Conservation (phyloP, 2,329 filamentous ascomycete species). For the Shiraia bambusicola region DNA sequence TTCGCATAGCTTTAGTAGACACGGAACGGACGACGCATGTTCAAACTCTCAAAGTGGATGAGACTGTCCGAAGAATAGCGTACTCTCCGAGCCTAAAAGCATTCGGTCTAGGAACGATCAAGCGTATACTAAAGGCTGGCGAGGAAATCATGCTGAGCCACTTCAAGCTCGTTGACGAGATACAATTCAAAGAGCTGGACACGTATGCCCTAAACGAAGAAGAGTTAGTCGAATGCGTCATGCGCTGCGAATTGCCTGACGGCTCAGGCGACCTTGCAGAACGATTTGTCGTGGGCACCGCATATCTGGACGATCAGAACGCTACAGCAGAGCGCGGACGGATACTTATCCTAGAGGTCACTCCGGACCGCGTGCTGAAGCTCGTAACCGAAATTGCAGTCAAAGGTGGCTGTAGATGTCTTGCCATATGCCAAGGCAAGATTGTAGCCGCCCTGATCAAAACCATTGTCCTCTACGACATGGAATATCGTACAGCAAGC, state of each 20-base stretch:
- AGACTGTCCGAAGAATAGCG: conserved; percentile 83
- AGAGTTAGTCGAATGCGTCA: conserved; percentile 83
- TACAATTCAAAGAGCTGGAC: conserved; percentile 78
- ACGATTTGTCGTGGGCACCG: conserved; percentile 88
- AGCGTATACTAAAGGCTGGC: conserved; percentile 67
- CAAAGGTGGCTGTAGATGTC: conserved; percentile 76
- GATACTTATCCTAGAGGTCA: conserved; percentile 82
- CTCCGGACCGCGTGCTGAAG: conserved; percentile 71
- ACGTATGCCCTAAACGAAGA: conserved; percentile 64
- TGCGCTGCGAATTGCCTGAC: conserved; percentile 71
- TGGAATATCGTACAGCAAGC: conserved; percentile 58
- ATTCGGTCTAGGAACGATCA: conserved; percentile 85
- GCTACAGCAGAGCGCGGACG: conserved; percentile 63
- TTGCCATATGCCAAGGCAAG: conserved; percentile 70
- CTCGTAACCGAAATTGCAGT: conserved; percentile 68
- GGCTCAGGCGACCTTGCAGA: conserved; percentile 62
- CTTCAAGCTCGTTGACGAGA: conserved; percentile 89
- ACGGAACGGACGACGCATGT: conserved; percentile 86
- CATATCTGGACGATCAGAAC: conserved; percentile 66
- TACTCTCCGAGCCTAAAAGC: conserved; percentile 78
- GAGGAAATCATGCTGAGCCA: conserved; percentile 75
- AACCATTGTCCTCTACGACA: conserved; percentile 65
- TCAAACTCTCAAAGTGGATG: conserved; percentile 72
- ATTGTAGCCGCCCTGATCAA: conserved; percentile 89
- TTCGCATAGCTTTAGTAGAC: conserved; percentile 81